Conservation (phyloP, 225 moss, liverwort and hornwort species). For the Antitrichia curtipendula region DNA sequence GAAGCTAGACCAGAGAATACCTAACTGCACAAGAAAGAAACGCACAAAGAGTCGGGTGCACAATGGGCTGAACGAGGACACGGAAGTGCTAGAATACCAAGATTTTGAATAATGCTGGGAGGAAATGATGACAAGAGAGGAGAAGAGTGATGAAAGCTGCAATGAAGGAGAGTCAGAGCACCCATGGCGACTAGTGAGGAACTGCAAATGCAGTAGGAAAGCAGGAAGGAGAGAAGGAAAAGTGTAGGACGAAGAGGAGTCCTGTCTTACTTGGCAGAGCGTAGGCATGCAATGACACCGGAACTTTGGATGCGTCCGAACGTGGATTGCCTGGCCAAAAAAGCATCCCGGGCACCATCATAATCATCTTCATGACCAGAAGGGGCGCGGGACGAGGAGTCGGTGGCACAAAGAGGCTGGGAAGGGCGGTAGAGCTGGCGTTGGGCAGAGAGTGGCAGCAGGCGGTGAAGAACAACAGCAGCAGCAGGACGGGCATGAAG, state of each 20-base stretch:
- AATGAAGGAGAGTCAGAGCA: not conserved
- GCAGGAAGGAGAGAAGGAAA: not conserved
- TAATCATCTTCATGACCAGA: not conserved
- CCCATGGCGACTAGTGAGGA: not conserved
- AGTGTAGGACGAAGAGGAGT: not conserved
- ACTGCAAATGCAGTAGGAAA: not conserved
- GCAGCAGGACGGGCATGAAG: not conserved
- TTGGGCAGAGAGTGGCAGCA: not conserved
- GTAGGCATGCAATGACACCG: conserved; percentile 60
- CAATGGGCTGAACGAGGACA: not conserved
- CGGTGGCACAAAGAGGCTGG: no score
- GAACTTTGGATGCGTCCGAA: conserved; percentile 28
- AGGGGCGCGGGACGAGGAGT: not conserved
- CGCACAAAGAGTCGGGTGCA: not conserved
- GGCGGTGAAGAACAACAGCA: not conserved
- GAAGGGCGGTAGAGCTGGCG: not conserved
- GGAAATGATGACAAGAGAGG: not conserved
- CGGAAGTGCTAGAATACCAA: not conserved
- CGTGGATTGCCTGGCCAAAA: conserved; percentile 12
- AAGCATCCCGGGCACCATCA: not conserved
- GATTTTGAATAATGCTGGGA: not conserved
- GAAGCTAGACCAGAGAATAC: not conserved
- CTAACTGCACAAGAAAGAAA: not conserved
- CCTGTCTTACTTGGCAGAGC: conserved; percentile 32
- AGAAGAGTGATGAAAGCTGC: not conserved